Base-by-base conservation (phyloP, 345 rosid genomes). In the Heritiera littoralis region DNA sequence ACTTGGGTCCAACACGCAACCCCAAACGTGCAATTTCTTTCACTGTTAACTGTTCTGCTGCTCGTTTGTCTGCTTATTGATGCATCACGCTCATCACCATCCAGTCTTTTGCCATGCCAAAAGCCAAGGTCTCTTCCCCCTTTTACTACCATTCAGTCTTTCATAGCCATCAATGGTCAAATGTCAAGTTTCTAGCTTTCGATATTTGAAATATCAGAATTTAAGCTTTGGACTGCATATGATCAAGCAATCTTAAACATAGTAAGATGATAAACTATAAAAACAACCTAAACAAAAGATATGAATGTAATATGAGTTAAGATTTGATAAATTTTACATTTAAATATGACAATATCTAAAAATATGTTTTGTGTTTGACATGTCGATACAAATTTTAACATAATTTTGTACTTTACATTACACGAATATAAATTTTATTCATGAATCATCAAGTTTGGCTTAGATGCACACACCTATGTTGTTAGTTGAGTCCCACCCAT, bases 1-100 rank as follows among this genome's bases (percentile, higher is more conserved):
- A 67, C 78, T 84, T 23, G 77, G 78, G 77, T 65, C 81, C 78
- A 48, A 80, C 89, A 87, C 89, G 89, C 88, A 83, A 87, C 82
- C 86, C 86, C 84, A 72, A 75, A 82, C 87, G 84, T 82, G 84
- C 80, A 80, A 49, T 66, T 64, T 49, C 72, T 69, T 70, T 10
- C 51, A 15, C 67, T 17, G 10, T 23, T 40, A n/a, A 15, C 67
- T 17, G 10, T 23, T 40, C 32, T 23, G 63, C 76, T 60, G 35
- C 56, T 30, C 28, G 78, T 80, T 75, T 80, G 69, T 51, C 63
- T 73, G 64, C 2, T 48, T 46, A 7, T 28, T 32, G 66, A 59
- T 28, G 58, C 74, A 32, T 64, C 68, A 35, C 52, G 51, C 55
- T 58, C 67, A 66, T 20, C 77, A 32, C 77, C 64, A 72, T 72